Evolutionary conservation across 805 yeast genomes (phyloP).

Genomic region (Candida sakaeoensis): DNA sequence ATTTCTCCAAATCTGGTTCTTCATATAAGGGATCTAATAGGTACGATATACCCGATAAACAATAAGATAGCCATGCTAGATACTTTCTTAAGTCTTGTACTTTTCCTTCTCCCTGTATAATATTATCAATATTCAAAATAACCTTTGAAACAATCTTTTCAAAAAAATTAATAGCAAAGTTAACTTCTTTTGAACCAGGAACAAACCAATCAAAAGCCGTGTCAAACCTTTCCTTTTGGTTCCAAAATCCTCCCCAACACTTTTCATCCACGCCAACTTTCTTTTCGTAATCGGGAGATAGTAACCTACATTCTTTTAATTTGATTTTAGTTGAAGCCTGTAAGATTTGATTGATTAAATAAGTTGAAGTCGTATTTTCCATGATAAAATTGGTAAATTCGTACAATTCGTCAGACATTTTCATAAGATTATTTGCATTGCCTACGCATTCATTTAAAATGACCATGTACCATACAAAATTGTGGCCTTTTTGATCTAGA

Average conservation of each 20-base stretch:
- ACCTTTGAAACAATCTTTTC: constrained; percentile 44
- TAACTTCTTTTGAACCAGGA: constrained; percentile 56
- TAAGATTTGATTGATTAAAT: constrained; percentile 63
- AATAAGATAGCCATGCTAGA: constrained; percentile 54
- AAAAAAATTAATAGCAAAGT: constrained; percentile 59
- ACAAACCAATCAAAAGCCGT: constrained; percentile 70
- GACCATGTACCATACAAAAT: constrained; percentile 65
- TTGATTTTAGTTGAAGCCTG: constrained; percentile 61
- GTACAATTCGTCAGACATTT: constrained; percentile 41
- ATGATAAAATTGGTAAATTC: constrained; percentile 45
- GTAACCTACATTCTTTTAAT: constrained; percentile 51
- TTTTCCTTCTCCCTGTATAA: constrained; percentile 24
- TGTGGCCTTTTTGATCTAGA: constrained; percentile 72
- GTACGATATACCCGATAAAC: constrained; percentile 65
- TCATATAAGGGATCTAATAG: constrained; percentile 71
- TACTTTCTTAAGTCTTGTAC: constrained; percentile 55
- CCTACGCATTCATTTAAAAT: constrained; percentile 68
- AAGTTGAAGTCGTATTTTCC: constrained; percentile 51
- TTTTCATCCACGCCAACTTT: constrained; percentile 41
- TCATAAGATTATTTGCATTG: constrained; percentile 57
- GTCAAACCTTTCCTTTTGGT: constrained; percentile 48
- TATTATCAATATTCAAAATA: constrained; percentile 37
- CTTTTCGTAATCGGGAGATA: constrained; percentile 41
- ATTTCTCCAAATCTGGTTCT: constrained; percentile 31
- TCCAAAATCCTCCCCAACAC: constrained; percentile 77